A percentile compares a stretch with the other conserved stretches of the same genome.
These are phyloP conservation scores for Geopyxis carbonaria DNA, from an alignment of 495 filamentous ascomycete species.

Conservation along the genomic window DNA sequence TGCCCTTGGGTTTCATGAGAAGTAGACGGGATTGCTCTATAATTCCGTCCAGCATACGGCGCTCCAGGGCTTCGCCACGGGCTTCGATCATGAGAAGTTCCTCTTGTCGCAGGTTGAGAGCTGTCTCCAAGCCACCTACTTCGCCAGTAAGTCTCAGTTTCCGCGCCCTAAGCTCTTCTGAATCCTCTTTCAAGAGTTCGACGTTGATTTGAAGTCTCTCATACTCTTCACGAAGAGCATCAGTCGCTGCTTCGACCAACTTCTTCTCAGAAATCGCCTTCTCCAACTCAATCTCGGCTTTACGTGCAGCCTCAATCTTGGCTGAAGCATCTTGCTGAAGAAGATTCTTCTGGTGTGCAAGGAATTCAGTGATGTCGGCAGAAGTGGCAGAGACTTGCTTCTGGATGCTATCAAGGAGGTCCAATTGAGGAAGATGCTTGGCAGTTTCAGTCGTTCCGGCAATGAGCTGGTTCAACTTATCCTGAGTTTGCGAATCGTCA, in stretches of 20 bases:
- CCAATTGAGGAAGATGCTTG: constrained; percentile 43
- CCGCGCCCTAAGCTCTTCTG: constrained; percentile 52
- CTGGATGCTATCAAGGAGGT: constrained; percentile 76
- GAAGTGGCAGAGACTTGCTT: constrained; percentile 76
- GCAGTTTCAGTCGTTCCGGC: constrained; percentile 37
- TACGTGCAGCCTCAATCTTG: constrained; percentile 64
- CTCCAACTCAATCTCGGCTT: constrained; percentile 65
- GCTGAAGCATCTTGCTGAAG: constrained; percentile 64
- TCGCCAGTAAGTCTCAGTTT: constrained; percentile 66
- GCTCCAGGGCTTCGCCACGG: constrained; percentile 71
- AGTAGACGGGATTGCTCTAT: constrained; percentile 85
- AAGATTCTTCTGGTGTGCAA: constrained; percentile 58
- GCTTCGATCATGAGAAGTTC: constrained; percentile 80
- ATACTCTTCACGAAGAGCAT: constrained; percentile 46
- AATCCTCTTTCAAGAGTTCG: constrained; percentile 42
- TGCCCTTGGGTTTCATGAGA: constrained; percentile 53
- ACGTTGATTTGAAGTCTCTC: constrained; percentile 42
- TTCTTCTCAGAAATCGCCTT: constrained; percentile 60
- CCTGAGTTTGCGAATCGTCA: constrained; percentile 54
- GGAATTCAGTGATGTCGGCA: constrained; percentile 68
- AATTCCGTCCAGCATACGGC: constrained; percentile 81
- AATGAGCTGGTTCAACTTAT: constrained; percentile 74
- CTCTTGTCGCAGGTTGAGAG: constrained; percentile 69
- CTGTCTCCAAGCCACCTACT: constrained; percentile 73
- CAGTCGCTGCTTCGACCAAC: constrained; percentile 54